Base-by-base conservation (phyloP, 495 filamentous ascomycete genomes). In the Peziza echinospora region DNA sequence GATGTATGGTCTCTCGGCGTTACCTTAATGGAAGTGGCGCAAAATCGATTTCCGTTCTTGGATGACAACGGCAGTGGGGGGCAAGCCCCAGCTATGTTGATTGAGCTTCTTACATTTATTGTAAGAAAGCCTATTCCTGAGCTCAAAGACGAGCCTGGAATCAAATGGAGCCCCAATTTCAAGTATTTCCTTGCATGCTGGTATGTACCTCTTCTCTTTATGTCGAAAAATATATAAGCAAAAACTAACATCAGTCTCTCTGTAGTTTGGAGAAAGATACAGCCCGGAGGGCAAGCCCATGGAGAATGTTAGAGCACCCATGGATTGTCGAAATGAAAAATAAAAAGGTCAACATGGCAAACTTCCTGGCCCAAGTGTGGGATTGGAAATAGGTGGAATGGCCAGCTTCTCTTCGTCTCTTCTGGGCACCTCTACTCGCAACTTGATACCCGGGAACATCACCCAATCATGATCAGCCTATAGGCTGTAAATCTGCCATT, bases 151-250 rank as follows among this genome's bases (percentile, higher is more conserved):
- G 89, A 97, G 63, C 82, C 82, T 16, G 73, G 71, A 30, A 91
- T 96, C 54, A 77, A 72, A 58, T 96, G 89, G 89, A 89, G 80
- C 52, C 80, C 85, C 54, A 89, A 77, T 52, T 96, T 97, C 64
- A 97, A 97, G 59, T 94, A 93, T 61, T 97, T 96, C 53, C 93
- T 97, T 61, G 85, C 92, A 63, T 93, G 85, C 75, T 96, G 91
- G 89, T 96, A 77, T 60, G 84, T 82, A 47, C 17, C n/a, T 2
- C 13, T 28, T 40, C 26, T 16, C 21, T 30, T 24, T 46, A n/a
- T 41, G 7, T 53, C 17, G 39, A 40, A 40, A 34, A 21, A 24
- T 5, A 17, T 16, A 11, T 24, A n/a, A n/a, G n/a, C n/a, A n/a
- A n/a, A n/a, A n/a, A n/a, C n/a, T n/a, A n/a, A n/a, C n/a, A n/a